A percentile compares a stretch with the other conserved stretches of the same genome.
These are phyloP conservation scores for Lactifluus subvellereus DNA, from an alignment of 768 basidiomycete species.

Conservation along the genomic window DNA sequence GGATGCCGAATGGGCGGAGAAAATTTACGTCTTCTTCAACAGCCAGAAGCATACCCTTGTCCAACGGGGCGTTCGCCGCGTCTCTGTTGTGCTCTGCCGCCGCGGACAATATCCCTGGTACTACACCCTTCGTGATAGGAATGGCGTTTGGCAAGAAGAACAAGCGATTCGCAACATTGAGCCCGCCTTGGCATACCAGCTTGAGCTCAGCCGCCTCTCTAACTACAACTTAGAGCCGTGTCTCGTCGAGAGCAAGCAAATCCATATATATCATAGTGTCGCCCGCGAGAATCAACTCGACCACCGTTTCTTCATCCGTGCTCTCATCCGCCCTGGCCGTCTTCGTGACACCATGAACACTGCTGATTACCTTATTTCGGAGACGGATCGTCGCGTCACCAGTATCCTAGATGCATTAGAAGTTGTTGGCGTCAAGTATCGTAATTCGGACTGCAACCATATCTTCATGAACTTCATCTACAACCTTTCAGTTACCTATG, in stretches of 20 bases:
- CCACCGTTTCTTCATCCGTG: slow-evolving; percentile 96
- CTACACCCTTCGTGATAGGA: slow-evolving; percentile 78
- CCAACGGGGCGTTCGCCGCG: slow-evolving; percentile 81
- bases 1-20: slow-evolving; percentile 71
- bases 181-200: slow-evolving; percentile 95
- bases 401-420: slow-evolving; percentile 92
- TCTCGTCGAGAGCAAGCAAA: slow-evolving; percentile 95
- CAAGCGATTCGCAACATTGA: slow-evolving; percentile 97
- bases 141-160: slow-evolving; percentile 83
- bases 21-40: slow-evolving; percentile 68
- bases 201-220: slow-evolving; percentile 92
- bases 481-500: slow-evolving; percentile 90
- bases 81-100: slow-evolving; percentile 89
- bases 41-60: slow-evolving; percentile 53
- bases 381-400: slow-evolving; percentile 94
- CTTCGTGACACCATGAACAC: slow-evolving; percentile 88
- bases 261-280: slow-evolving; percentile 95
- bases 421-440: slow-evolving; percentile 82
- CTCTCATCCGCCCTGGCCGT: slow-evolving; percentile 91
- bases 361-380: slow-evolving; percentile 97
- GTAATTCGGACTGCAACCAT: slow-evolving; percentile 95
- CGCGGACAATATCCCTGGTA: slow-evolving; percentile 90
- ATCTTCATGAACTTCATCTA: slow-evolving; percentile 99
- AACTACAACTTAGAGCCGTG: slow-evolving; percentile 96
- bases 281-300: slow-evolving; percentile 97